These are phyloP conservation scores for Penicillium angulare DNA, from an alignment of 495 filamentous ascomycete species.

Conservation along the genomic window DNA sequence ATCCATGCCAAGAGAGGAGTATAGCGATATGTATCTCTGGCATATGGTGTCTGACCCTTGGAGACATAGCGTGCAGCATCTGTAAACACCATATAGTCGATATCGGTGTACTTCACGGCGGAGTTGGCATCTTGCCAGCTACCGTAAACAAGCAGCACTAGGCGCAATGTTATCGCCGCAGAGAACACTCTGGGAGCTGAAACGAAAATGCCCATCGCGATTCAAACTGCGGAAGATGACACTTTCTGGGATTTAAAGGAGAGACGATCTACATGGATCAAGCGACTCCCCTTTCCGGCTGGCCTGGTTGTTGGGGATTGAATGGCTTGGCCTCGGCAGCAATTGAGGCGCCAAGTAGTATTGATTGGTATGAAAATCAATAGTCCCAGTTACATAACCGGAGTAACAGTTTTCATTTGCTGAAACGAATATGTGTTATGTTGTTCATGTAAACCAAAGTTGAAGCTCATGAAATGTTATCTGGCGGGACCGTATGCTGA, in stretches of 20 bases:
- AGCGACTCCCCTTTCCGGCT: background rate
- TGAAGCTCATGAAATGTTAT: too few relatives aligned
- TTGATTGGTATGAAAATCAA: too few relatives aligned
- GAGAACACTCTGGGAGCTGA: slow-evolving; percentile 59
- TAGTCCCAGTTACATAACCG: too few relatives aligned
- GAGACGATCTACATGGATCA: too few relatives aligned
- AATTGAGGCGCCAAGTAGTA: too few relatives aligned
- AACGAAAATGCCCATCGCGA: slow-evolving; percentile 42
- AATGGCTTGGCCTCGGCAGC: too few relatives aligned
- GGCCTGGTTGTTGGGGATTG: too few relatives aligned
- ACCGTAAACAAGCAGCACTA: slow-evolving; percentile 76
- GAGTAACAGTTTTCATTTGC: too few relatives aligned
- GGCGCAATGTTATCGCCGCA: slow-evolving; percentile 65
- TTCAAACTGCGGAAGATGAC: background rate
- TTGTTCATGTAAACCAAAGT: too few relatives aligned
- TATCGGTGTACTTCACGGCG: slow-evolving; percentile 94
- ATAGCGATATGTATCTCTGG: slow-evolving; percentile 92
- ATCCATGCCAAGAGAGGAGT: slow-evolving; percentile 92
- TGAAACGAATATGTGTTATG: too few relatives aligned
- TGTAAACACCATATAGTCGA: slow-evolving; percentile 99
- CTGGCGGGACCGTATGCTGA: too few relatives aligned
- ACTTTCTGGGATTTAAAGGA: background rate
- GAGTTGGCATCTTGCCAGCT: slow-evolving; percentile 88
- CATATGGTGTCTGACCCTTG: slow-evolving; percentile 69
- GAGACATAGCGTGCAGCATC: slow-evolving; percentile 81